These are phyloP conservation scores for Ophiostoma sp. DNA, from an alignment of 2,329 filamentous ascomycete species.

Conservation along the genomic window DNA sequence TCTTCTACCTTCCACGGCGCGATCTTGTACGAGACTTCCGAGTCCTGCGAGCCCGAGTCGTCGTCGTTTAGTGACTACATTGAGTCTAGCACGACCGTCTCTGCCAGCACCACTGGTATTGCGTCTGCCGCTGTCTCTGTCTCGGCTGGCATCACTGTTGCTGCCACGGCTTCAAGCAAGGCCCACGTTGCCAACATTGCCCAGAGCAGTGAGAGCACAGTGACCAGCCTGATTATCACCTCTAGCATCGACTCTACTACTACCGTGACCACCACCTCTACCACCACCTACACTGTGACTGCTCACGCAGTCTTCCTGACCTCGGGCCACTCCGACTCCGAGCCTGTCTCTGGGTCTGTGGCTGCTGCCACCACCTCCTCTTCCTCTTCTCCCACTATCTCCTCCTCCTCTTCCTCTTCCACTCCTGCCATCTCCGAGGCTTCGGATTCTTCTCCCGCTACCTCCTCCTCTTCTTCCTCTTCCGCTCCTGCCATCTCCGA, in stretches of 20 bases:
- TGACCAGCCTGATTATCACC: not conserved
- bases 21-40: not conserved
- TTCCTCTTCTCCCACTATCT: not conserved
- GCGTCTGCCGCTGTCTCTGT: conserved; percentile 4
- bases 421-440: not conserved
- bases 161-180: not conserved
- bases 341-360: not conserved
- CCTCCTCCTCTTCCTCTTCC: conserved; percentile 1
- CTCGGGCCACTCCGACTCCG: not conserved
- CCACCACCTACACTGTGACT: not conserved
- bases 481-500: conserved; percentile 7
- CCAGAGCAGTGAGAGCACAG: conserved; percentile 2
- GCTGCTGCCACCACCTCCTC: not conserved
- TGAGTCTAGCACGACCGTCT: not conserved
- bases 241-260: not conserved
- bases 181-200: not conserved
- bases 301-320: not conserved
- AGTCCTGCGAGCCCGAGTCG: conserved; percentile 9
- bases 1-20: not conserved
- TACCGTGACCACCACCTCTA: not conserved
- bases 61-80: conserved; percentile 2
- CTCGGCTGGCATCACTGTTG: conserved; percentile 4
- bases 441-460: not conserved
- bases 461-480: conserved; percentile 5
- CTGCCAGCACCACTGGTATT: not conserved